Evolutionary conservation across 1,284 basidiomycete species (phyloP).

Genomic region (Heterobasidion occidentale): DNA sequence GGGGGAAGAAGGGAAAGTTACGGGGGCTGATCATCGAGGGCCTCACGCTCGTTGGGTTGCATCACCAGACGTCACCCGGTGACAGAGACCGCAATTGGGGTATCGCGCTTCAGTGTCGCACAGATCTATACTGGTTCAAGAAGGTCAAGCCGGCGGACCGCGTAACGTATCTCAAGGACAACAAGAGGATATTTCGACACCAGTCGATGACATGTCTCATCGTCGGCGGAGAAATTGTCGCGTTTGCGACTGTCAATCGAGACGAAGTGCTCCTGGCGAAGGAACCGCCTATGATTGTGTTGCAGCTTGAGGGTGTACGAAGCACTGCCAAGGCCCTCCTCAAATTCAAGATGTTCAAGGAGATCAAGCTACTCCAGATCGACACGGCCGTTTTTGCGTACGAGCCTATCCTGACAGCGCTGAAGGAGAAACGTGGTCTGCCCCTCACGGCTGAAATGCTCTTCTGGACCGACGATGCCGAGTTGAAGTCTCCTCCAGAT

Average conservation of each 20-base stretch:
- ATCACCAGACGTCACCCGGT: constrained; percentile 22
- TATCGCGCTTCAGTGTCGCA: constrained; percentile 30
- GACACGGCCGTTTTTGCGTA: constrained; percentile 55
- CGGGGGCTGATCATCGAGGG: constrained; percentile 35
- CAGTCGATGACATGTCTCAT: constrained; percentile 45
- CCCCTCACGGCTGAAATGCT: constrained; percentile 43
- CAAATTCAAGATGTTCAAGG: constrained; percentile 25
- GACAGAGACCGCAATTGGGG: constrained; percentile 35
- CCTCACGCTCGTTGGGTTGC: constrained; percentile 28
- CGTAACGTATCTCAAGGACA: constrained; percentile 27
- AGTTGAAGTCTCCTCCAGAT: constrained; percentile 6
- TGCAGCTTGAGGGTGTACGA: constrained; percentile 40
- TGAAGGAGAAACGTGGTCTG: constrained; percentile 35
- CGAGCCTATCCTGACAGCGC: constrained; percentile 46
- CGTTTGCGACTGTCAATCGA: constrained; percentile 44
- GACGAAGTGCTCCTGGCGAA: constrained; percentile 42
- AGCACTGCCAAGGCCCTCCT: constrained; percentile 29
- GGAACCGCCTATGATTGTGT: constrained; percentile 38
- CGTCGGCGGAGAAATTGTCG: constrained; percentile 36
- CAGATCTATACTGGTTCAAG: constrained; percentile 36
- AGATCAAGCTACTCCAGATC: constrained; percentile 44
- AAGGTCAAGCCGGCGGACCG: constrained; percentile 17
- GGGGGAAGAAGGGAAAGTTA: constrained; percentile 37
- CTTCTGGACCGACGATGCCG: constrained; percentile 34
- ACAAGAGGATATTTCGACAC: constrained; percentile 38